Base-by-base conservation (phyloP, 306 rosid species). In the Vigna trinervia region DNA sequence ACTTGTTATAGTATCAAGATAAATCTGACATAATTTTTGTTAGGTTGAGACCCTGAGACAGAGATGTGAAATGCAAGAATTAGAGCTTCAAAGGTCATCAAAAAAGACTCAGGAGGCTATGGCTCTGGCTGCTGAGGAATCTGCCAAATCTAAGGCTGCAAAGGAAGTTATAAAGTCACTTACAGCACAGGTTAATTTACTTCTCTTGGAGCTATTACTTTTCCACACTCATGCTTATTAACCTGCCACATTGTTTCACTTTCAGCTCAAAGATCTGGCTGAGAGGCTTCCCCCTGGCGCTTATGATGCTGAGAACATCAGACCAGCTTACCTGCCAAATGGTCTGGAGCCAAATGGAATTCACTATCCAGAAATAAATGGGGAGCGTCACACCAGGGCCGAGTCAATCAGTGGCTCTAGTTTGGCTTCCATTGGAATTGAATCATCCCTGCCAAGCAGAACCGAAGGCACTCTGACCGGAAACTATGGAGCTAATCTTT, bases 91-190 rank as follows among this genome's bases (percentile, higher is more conserved):
- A 80, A 92, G 81, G 81, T 95, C 98, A 10, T 73, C 88, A 48
- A 95, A 84, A 90, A 92, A 89, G 84, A 87, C 90, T 72, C 91
- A 93, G 83, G 98, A 95, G 80, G 96, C 97, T 78, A 78, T 87
- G 83, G 78, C 92, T 64, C 36, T 87, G 69, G 98, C 90, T 75
- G 87, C 92, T 6, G 98, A 95, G 77, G 98, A 95, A 80, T 86
- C 97, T 82, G 81, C 91, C 69, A 95, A 92, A 85, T 92, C 92
- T 58, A 90, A 83, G 84, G 98, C 96, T 47, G 98, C 96, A 13
- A 95, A 95, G 87, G 98, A 95, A 88, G 98, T 89, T 75, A 92
- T 95, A 78, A 95, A 90, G 90, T 87, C 93, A 41, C 96, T 95
- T 32, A 87, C 98, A n/a, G 90, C 97, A 52, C 97, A 95, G 97